Evolutionary conservation across 441 rosid species (phyloP).

Genomic region (Francoa sonchifolia): DNA sequence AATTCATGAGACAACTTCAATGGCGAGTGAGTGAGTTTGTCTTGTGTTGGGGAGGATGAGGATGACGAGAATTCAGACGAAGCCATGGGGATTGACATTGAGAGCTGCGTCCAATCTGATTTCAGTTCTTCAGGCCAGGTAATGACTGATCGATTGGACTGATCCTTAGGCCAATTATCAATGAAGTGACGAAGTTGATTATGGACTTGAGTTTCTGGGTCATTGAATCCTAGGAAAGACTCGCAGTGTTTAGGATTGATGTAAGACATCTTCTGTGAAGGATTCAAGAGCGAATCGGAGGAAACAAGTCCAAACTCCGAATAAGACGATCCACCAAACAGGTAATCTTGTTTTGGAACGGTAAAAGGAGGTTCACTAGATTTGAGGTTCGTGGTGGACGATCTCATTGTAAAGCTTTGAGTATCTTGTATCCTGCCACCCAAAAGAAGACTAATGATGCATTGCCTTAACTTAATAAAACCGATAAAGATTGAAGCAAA

Average conservation of each 20-base stretch:
- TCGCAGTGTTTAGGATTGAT: conserved; percentile 17
- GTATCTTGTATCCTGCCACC: conserved; percentile 28
- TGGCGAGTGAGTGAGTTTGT: conserved; percentile 33
- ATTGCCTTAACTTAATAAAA: conserved; percentile 1
- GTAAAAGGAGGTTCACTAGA: conserved; percentile 19
- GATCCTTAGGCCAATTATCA: conserved; percentile 33
- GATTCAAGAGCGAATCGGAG: conserved; percentile 34
- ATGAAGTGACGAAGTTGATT: conserved; percentile 25
- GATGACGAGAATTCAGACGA: conserved; percentile 37
- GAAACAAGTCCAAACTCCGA: conserved; percentile 36
- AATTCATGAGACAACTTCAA: conserved; percentile 29
- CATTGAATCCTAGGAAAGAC: conserved; percentile 28
- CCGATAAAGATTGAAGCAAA: no score
- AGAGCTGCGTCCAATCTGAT: conserved; percentile 60
- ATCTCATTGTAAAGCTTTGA: conserved; percentile 11
- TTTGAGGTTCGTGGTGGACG: conserved; percentile 20
- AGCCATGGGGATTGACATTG: conserved; percentile 59
- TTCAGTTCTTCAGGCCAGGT: conserved; percentile 51
- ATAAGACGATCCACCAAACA: conserved; percentile 16
- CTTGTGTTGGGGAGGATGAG: conserved; percentile 29
- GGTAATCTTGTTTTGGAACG: conserved; percentile 24
- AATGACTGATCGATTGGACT: conserved; percentile 23
- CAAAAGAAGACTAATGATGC: no score
- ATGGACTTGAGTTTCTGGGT: conserved; percentile 32
- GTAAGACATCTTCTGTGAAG: conserved; percentile 18